phyloP scores from a whole-genome alignment of 2,329 filamentous ascomycete species.

The Xylaria sp. region DNA sequence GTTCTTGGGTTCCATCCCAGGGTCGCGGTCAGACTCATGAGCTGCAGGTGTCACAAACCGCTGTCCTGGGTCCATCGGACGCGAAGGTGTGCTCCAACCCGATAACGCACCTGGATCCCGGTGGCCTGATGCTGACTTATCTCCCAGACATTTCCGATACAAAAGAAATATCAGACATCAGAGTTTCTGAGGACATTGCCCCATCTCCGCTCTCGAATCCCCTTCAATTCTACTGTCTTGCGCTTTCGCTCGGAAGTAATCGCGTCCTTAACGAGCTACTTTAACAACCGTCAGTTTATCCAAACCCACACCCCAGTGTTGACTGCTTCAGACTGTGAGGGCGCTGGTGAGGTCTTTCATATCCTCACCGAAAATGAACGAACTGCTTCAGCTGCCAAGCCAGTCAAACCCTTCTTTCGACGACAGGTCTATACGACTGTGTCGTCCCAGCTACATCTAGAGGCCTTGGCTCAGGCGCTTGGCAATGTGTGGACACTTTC shows the following conservation, averaged over 20 bases:
- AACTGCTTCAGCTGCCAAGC: constrained; percentile 50
- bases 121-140: constrained; percentile 41
- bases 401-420: constrained; percentile 76
- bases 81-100: constrained; percentile 70
- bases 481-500: constrained; percentile 94
- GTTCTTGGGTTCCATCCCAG: constrained; percentile 78
- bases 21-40: constrained; percentile 80
- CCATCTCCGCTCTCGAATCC: constrained; percentile 85
- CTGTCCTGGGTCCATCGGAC: constrained; percentile 80
- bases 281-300: constrained; percentile 75
- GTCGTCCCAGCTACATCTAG: constrained; percentile 92
- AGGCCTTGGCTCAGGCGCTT: constrained; percentile 88
- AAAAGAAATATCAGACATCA: constrained; percentile 93
- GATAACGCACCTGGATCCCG: constrained; percentile 25
- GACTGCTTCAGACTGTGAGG: constrained; percentile 97
- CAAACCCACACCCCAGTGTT: constrained; percentile 94
- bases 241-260: constrained; percentile 85
- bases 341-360: constrained; percentile 92
- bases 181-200: constrained; percentile 91
- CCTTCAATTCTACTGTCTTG: constrained; percentile 81
- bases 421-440: constrained; percentile 94
- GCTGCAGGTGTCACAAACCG: constrained; percentile 76
- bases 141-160: constrained; percentile 84
- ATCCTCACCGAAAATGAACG: constrained; percentile 61
- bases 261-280: constrained; percentile 78